Percentiles rank a stretch among this genome's conserved stretches.
phyloP scores from a whole-genome alignment of 805 yeast species.

The Barnettozyma sucrosica region DNA sequence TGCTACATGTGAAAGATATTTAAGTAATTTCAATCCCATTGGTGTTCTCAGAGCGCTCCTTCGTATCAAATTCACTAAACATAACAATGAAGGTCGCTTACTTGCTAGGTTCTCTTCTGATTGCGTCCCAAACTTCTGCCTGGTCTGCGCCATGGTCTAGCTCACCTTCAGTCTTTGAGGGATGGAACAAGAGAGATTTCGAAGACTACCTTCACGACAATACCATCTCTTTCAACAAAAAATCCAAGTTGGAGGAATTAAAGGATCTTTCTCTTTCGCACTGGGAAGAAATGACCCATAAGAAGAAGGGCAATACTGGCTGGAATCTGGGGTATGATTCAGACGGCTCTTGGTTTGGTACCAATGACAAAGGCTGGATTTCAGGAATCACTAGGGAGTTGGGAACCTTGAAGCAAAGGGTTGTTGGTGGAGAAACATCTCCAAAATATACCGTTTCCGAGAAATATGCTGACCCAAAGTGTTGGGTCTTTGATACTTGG shows the following conservation, averaged over 20 bases:
- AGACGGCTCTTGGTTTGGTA: slow-evolving; percentile 3
- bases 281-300: slow-evolving; percentile 15
- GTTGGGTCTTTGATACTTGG: slow-evolving; percentile 51
- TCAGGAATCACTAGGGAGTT: neutral
- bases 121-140: slow-evolving; percentile 1
- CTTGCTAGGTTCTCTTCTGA: neutral
- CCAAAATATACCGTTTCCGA: neutral
- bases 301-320: slow-evolving; percentile 2
- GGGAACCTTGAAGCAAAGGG: slow-evolving; percentile 2
- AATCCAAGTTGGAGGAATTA: slow-evolving; percentile 22
- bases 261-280: slow-evolving; percentile 26
- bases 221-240: slow-evolving; percentile 18
- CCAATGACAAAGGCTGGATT: neutral
- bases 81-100: neutral
- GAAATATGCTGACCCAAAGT: slow-evolving; percentile 20
- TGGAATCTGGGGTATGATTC: neutral
- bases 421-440: slow-evolving; percentile 1
- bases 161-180: slow-evolving; percentile 12
- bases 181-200: slow-evolving; percentile 32
- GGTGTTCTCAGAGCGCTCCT: neutral
- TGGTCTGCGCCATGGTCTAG: slow-evolving; percentile 7
- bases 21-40: neutral
- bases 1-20: neutral
- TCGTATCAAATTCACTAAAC: neutral
- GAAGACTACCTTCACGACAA: slow-evolving; percentile 31